Evolutionary conservation across 768 basidiomycete genomes (phyloP), one percentile per base, ranked within the genome.

Genomic region (Mycena polygramma): DNA sequence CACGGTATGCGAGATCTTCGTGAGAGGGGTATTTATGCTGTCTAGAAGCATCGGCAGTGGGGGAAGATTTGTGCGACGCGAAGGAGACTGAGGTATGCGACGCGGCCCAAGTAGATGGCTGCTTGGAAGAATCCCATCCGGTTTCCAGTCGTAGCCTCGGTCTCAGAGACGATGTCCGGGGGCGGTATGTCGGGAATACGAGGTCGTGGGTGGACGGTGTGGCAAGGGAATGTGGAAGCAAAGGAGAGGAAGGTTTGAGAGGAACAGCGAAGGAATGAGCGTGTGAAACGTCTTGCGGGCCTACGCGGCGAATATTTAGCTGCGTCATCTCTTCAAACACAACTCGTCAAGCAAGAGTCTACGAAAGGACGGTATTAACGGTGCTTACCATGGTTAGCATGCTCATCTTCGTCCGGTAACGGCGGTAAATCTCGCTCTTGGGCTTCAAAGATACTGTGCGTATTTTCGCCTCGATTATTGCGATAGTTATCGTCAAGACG

Each of bases 371-470:
- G 30, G 6, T 6, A 9, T 7, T 19, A n/a, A n/a, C n/a, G 24
- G 43, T n/a, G 19, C 66, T 37, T 22, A 62, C 66, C 59, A 46
- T 43, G 11, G n/a, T 30, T 30, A 30, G 22, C 8, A 17, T 30
- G 14, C 19, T n/a, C 46, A 35, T 2, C 24, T 11, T 58, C 64
- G 46, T 68, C 53, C 11, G 66, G 66, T 8, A 68, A 37, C 22
- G 66, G 66, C 14, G 66, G 66, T 19, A 68, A 49, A 37, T 68
- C 66, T 48, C 66, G 52, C 24, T 68, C 66, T 24, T 30, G 58
- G 20, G 35, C 51, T 19, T 53, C 43, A 19, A 30, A 35, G 17
- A 62, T 37, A 57, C 37, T n/a, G 22, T 3, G 54, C 13, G 57
- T 2, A 22, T 48, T 61, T 17, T 43, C 41, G 17, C 9, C 9